Evolutionary conservation across 495 filamentous ascomycete species (phyloP).

Genomic region (Aspergillus bridgeri): DNA sequence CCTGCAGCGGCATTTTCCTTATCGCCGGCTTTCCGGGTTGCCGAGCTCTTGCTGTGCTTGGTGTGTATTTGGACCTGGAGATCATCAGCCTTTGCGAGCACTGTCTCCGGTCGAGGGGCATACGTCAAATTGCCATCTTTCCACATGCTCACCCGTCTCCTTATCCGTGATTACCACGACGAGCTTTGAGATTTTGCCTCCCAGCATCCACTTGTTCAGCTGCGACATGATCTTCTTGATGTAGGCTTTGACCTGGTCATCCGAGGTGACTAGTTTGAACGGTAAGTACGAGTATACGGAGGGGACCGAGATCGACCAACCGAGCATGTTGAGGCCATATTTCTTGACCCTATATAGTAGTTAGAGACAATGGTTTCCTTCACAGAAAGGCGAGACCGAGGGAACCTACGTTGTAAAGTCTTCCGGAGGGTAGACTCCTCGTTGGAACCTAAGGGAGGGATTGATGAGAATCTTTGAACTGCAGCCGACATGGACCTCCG

Average conservation of each 20-base stretch:
- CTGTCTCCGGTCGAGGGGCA: conserved; percentile 11
- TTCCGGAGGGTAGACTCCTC: conserved; percentile 95
- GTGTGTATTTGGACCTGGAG: conserved; percentile 65
- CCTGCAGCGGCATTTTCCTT: conserved; percentile 60
- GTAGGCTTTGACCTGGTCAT: conserved; percentile 98
- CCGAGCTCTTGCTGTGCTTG: conserved; percentile 51
- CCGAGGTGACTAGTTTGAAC: conserved; percentile 63
- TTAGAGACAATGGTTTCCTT: conserved; percentile 3
- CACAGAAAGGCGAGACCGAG: neutral
- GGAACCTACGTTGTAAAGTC: conserved; percentile 83
- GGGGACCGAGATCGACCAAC: conserved; percentile 35
- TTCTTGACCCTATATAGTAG: conserved; percentile 72
- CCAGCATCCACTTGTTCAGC: conserved; percentile 92
- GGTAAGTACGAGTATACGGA: conserved; percentile 4
- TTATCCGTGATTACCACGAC: conserved; percentile 95
- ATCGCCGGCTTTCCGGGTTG: conserved; percentile 48
- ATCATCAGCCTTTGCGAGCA: neutral
- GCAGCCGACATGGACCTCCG: neutral
- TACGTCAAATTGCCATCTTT: conserved; percentile 98
- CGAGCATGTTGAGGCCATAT: conserved; percentile 98
- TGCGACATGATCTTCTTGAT: conserved; percentile 98
- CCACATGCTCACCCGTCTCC: conserved; percentile 92
- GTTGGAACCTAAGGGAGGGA: conserved; percentile 65
- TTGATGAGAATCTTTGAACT: neutral
- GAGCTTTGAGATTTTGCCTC: conserved; percentile 92